Evolutionary conservation across 2,329 filamentous ascomycete genomes (phyloP).

Genomic region (Didymosphaeria variabile): DNA sequence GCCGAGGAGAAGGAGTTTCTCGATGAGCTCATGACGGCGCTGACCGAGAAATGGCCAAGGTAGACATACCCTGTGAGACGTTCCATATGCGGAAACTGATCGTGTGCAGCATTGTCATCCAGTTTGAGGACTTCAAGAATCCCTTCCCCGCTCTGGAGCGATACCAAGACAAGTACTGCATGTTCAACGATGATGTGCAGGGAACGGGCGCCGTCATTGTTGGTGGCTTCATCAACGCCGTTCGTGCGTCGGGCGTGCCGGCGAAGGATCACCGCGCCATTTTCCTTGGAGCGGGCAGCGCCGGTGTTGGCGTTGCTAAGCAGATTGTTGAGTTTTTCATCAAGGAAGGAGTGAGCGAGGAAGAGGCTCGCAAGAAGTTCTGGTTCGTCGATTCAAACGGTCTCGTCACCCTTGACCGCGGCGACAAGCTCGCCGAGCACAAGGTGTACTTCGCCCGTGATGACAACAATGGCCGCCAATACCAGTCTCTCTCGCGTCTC

Average conservation of each 20-base stretch:
- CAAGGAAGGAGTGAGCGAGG: conserved; percentile 86
- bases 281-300: conserved; percentile 95
- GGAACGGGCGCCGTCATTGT: conserved; percentile 95
- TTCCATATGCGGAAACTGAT: conserved; percentile 38
- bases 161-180: conserved; percentile 88
- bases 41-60: conserved; percentile 78
- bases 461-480: conserved; percentile 71
- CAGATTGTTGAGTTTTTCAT: conserved; percentile 98
- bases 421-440: conserved; percentile 92
- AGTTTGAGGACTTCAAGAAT: conserved; percentile 98
- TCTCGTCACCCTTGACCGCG: conserved; percentile 90
- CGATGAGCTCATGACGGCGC: conserved; percentile 95
- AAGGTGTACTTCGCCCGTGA: conserved; percentile 73
- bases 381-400: conserved; percentile 98
- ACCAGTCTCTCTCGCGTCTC: conserved; percentile 85
- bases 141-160: conserved; percentile 93
- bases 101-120: conserved; percentile 72
- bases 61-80: conserved; percentile 49
- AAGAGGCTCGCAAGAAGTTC: conserved; percentile 89
- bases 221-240: conserved; percentile 77
- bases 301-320: conserved; percentile 96
- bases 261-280: conserved; percentile 91
- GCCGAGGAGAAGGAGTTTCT: conserved; percentile 89
- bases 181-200: conserved; percentile 99
- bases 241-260: conserved; percentile 85